phyloP scores from a whole-genome alignment of 768 basidiomycete genomes.

The Jaapia argillacea region DNA sequence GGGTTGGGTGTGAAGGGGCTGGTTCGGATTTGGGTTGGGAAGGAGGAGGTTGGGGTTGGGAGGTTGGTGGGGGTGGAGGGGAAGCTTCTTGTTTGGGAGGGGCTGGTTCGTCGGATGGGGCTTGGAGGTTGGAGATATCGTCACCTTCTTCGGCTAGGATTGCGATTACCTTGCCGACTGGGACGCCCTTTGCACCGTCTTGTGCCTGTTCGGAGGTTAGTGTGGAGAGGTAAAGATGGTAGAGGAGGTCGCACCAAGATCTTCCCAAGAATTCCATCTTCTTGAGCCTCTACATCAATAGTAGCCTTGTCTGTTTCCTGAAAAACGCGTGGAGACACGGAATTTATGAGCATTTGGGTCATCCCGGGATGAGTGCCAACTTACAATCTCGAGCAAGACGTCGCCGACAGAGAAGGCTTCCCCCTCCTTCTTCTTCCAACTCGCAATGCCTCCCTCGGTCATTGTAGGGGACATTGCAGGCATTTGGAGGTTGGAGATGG shows the following conservation, averaged over 20 bases:
- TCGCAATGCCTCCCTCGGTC: constrained; percentile 87
- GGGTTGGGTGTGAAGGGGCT: constrained; percentile 14
- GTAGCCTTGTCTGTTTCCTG: constrained; percentile 95
- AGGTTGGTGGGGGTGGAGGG: constrained; percentile 17
- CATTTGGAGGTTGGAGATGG: constrained; percentile 75
- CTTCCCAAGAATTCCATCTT: constrained; percentile 90
- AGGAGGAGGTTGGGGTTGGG: constrained; percentile 21
- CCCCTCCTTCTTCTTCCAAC: constrained; percentile 86
- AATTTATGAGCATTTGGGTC: not conserved
- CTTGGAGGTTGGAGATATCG: constrained; percentile 78
- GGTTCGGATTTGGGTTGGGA: constrained; percentile 12
- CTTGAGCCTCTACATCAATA: constrained; percentile 97
- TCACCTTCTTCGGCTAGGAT: constrained; percentile 94
- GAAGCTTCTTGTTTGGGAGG: constrained; percentile 8
- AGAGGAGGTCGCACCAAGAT: constrained; percentile 56
- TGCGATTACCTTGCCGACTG: constrained; percentile 85
- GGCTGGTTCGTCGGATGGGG: constrained; percentile 35
- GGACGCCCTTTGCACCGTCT: constrained; percentile 77
- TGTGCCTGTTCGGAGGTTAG: constrained; percentile 32
- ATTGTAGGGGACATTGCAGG: constrained; percentile 97
- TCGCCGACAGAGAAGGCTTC: constrained; percentile 75
- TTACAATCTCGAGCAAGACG: constrained; percentile 81
- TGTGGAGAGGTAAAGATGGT: not conserved
- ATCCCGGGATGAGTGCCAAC: constrained; percentile 15
- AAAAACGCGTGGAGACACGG: not conserved